Percentiles rank a stretch among this genome's conserved stretches.
Conservation (phyloP, 139 green algal genomes). For the Pleodorina starrii region DNA sequence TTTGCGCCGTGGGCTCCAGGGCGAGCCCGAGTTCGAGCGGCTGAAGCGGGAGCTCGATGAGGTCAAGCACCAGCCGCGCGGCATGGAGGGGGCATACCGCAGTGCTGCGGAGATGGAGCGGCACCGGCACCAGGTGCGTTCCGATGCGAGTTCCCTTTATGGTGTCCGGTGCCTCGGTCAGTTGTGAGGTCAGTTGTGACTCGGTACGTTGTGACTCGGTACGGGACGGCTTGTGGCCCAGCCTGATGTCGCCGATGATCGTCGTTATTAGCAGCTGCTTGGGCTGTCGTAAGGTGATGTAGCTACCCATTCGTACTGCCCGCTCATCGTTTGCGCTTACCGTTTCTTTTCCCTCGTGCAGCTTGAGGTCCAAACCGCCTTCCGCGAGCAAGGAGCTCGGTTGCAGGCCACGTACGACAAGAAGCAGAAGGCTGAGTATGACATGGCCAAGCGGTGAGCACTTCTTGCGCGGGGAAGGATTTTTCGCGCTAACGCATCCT, state of each 20-base stretch:
- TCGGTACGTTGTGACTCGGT: too few relatives aligned
- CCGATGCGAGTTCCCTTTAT: too few relatives aligned
- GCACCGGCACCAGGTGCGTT: slow-evolving; percentile 78
- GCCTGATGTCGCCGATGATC: too few relatives aligned
- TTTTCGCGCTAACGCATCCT: too few relatives aligned
- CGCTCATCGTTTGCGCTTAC: too few relatives aligned
- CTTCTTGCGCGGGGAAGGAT: background rate
- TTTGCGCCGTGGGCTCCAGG: slow-evolving; percentile 45
- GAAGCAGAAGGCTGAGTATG: slow-evolving; percentile 79
- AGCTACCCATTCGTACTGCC: too few relatives aligned
- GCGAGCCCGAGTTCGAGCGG: slow-evolving; percentile 89
- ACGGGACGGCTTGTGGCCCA: too few relatives aligned
- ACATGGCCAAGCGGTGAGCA: slow-evolving; percentile 76
- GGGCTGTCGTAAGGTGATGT: too few relatives aligned
- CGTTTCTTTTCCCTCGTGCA: too few relatives aligned
- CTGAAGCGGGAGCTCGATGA: slow-evolving; percentile 89
- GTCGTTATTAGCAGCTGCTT: too few relatives aligned
- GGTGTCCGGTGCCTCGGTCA: too few relatives aligned
- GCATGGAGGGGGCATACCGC: slow-evolving; percentile 82
- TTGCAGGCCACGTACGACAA: slow-evolving; percentile 87
- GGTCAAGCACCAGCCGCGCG: slow-evolving; percentile 79
- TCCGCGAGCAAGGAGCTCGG: slow-evolving; percentile 82
- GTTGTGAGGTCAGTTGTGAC: too few relatives aligned
- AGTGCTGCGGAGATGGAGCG: slow-evolving; percentile 87
- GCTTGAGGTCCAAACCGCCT: slow-evolving; percentile 90